Evolutionary conservation across 768 basidiomycete genomes (phyloP), one percentile per base, ranked within the genome.

Genomic region (Cystoderma amianthinum): DNA sequence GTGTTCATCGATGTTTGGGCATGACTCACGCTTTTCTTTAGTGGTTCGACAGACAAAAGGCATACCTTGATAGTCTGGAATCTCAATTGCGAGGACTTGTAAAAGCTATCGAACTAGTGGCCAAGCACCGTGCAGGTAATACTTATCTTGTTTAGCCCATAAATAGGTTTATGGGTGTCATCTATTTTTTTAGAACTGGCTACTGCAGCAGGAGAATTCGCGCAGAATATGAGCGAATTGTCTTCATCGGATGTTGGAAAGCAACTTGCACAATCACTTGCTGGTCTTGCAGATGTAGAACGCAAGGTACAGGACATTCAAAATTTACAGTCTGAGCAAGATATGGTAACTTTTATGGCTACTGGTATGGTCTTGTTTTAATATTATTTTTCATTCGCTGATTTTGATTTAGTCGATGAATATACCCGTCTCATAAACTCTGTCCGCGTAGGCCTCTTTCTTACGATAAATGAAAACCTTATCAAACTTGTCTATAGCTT

Each of bases 41-140:
- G 80, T 98, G 92, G 92, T 98, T 96, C 51, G 92, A 96, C 52
- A 76, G 78, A 47, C 84, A 92, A 57, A 89, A 85, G 44, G 61
- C 67, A 0, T 91, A 89, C 54, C 73, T 99, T 9, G 94, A 98
- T 50, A 81, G 81, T 32, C 74, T 98, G 16, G 96, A 99, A 59
- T 78, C 82, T 0, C 93, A 97, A 53, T 70, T 97, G 13, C 84
- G 87, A 17, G 78, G 82, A 2, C 71, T 97, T 2, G 85, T 90
- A 37, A 93, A 87, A 62, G 79, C 91, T 0, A 85, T 98, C 38
- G 88, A 95, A 44, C 42, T 71, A 0, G 88, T 91, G n/a, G 76
- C 90, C 6, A 92, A 84, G 50, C 81, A 91, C 32, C 82, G 93
- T 15, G 57, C 76, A 42, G 85, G 88, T 86, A 41, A 23, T 66